Percentiles rank a stretch among this genome's conserved stretches.
phyloP scores from a whole-genome alignment of 75 land plant species.

The Picea sitchensis region DNA sequence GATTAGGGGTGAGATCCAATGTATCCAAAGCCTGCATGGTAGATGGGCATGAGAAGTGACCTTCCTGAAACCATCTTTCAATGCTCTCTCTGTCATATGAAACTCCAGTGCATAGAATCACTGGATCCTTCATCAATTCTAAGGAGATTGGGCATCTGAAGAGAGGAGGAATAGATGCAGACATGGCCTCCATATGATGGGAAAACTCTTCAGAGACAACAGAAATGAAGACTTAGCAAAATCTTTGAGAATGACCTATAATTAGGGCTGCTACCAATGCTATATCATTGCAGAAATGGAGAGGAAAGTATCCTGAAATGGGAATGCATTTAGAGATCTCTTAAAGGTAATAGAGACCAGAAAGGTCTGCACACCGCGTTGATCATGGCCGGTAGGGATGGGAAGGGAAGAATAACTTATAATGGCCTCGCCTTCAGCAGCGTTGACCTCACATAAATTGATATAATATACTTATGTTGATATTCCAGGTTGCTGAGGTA shows the following conservation, averaged over 20 bases:
- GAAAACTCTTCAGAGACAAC: no score
- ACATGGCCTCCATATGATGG: constrained; percentile 20
- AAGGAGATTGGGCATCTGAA: constrained; percentile 64
- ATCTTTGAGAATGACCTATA: no score
- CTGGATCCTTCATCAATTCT: constrained; percentile 62
- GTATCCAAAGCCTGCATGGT: constrained; percentile 46
- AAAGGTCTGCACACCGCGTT: neutral
- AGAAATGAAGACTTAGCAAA: neutral
- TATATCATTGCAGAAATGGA: neutral
- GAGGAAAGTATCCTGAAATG: neutral
- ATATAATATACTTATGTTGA: no score
- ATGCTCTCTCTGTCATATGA: constrained; percentile 63
- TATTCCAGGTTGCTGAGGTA: no score
- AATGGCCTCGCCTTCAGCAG: neutral
- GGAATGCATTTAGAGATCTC: no score
- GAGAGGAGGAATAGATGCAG: constrained; percentile 23
- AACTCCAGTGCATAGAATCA: constrained; percentile 53
- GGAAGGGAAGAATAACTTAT: neutral
- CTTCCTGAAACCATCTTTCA: constrained; percentile 44
- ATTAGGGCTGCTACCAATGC: no score
- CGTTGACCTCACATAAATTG: constrained; percentile 3
- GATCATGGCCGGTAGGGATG: neutral
- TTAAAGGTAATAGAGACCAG: neutral
- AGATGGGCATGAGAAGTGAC: constrained; percentile 40
- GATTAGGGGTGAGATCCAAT: constrained; percentile 49